A percentile compares a stretch with the other conserved stretches of the same genome.
Evolutionary conservation across 2,329 filamentous ascomycete genomes (phyloP).

Genomic region (Albifimbria verrucaria): DNA sequence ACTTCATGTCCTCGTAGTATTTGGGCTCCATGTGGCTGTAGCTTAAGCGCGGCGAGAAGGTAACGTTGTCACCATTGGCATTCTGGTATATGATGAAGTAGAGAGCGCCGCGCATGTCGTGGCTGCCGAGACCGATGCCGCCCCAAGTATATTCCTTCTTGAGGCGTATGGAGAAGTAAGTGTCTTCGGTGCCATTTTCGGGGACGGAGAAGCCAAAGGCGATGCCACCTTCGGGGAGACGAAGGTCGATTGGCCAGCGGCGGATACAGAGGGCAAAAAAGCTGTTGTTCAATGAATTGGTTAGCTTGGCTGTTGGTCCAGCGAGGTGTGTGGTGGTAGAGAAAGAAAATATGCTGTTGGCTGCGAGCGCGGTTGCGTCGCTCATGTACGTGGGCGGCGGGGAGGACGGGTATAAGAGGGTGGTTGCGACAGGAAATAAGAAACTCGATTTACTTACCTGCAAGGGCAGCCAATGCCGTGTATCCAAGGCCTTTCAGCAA

Average conservation of each 20-base stretch:
- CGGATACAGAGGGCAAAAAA: slow-evolving; percentile 23
- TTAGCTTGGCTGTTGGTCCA: neutral
- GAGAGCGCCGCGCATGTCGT: slow-evolving; percentile 49
- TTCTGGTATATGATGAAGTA: slow-evolving; percentile 54
- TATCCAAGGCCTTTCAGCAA: neutral
- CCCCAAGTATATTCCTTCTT: slow-evolving; percentile 46
- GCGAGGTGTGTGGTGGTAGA: too few species aligned
- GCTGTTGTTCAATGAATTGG: neutral
- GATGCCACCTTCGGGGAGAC: slow-evolving; percentile 39
- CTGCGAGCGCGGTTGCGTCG: too few species aligned
- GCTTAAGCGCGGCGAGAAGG: slow-evolving; percentile 52
- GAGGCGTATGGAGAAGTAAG: slow-evolving; percentile 54
- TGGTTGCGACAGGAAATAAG: too few species aligned
- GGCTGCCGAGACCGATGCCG: slow-evolving; percentile 51
- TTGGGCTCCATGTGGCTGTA: slow-evolving; percentile 50
- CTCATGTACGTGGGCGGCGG: too few species aligned
- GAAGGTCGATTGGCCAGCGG: slow-evolving; percentile 38
- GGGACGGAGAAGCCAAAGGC: slow-evolving; percentile 51
- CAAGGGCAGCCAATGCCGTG: neutral
- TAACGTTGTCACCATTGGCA: slow-evolving; percentile 44
- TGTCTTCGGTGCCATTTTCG: slow-evolving; percentile 39
- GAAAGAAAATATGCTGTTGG: too few species aligned
- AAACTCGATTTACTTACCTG: neutral
- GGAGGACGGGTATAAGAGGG: too few species aligned
- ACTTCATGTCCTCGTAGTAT: slow-evolving; percentile 39